Evolutionary conservation across 1,284 basidiomycete species (phyloP), one percentile per base, ranked within the genome.

Genomic region (Marasmius oreades): DNA sequence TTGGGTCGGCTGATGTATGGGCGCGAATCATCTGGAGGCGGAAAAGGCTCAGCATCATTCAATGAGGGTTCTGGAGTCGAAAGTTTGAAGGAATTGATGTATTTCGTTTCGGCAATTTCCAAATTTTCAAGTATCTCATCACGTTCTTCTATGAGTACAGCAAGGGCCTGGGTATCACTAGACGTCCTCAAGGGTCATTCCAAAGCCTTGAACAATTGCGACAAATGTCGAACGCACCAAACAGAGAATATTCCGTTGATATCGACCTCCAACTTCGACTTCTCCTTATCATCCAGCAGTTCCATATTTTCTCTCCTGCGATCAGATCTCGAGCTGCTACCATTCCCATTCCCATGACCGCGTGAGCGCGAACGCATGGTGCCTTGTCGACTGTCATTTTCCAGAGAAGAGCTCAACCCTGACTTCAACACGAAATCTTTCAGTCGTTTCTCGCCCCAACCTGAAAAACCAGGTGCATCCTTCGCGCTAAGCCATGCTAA

Each of bases 51-150:
- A 54, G 72, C 79, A 68, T 81, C 78, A 28, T 76, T 71, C 55
- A 82, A 78, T 64, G 80, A 92, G 75, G 84, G 84, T 57, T 85
- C 85, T 5, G 87, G 86, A 0, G 86, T 88, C 0, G 82, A 80
- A 7, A 86, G 72, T n/a, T 81, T 74, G 74, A 92, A 91, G 0
- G 87, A 89, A 52, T 77, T 75, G 62, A 93, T 90, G 65, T 92
- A 92, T 63, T 78, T 80, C 5, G 86, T 81, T 71, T 92, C 90
- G 2, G 88, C 86, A 51, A 85, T 79, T 71, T 93, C 90, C 7
- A 93, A 77, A 58, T 86, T 82, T 60, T 90, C 82, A 22, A 93
- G 72, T 20, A 91, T 84, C 62, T 81, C 77, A 59, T 88, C 86
- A 23, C 91, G 78, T 67, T 91, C 84, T 26, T 82, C 79, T 44